A percentile compares a stretch with the other conserved stretches of the same genome.
Conservation (phyloP, 495 filamentous ascomycete species). For the Penicillium bialowiezense region DNA sequence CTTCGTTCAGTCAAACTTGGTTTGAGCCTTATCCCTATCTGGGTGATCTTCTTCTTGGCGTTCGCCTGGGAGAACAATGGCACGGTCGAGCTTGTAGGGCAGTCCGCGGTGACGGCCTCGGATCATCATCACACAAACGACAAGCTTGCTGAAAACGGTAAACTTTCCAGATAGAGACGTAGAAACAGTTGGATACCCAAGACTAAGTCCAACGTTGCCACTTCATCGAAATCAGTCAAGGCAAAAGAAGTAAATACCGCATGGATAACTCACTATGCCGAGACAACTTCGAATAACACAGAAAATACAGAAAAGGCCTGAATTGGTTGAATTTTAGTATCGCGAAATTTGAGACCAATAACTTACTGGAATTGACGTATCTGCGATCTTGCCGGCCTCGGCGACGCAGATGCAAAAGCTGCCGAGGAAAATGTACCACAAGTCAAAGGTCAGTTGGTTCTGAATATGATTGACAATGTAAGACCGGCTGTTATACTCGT, state of each 20-base stretch:
- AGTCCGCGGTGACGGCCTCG: conserved; percentile 86
- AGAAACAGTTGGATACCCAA: conserved; percentile 70
- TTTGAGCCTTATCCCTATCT: background rate
- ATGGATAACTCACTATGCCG: conserved; percentile 56
- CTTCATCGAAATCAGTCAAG: conserved; percentile 10
- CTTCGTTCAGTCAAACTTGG: background rate
- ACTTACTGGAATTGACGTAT: conserved; percentile 42
- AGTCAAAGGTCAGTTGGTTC: conserved; percentile 59
- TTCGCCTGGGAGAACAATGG: conserved; percentile 75
- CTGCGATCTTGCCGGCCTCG: conserved; percentile 48
- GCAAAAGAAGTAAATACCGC: background rate
- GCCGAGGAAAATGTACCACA: conserved; percentile 65
- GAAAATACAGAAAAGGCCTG: conserved; percentile 54
- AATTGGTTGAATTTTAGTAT: background rate
- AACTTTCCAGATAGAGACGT: conserved; percentile 76
- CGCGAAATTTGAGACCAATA: background rate
- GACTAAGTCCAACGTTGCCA: conserved; percentile 81
- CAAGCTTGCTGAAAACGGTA: conserved; percentile 70
- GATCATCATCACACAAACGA: conserved; percentile 85
- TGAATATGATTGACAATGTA: conserved; percentile 57
- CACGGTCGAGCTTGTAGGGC: conserved; percentile 85
- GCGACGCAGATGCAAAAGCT: conserved; percentile 58
- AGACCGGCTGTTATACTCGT: conserved; percentile 28
- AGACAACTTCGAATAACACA: conserved; percentile 81
- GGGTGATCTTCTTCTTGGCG: conserved; percentile 32